Base-by-base conservation (phyloP, 2,329 filamentous ascomycete species). In the Aaosphaeria arxii region DNA sequence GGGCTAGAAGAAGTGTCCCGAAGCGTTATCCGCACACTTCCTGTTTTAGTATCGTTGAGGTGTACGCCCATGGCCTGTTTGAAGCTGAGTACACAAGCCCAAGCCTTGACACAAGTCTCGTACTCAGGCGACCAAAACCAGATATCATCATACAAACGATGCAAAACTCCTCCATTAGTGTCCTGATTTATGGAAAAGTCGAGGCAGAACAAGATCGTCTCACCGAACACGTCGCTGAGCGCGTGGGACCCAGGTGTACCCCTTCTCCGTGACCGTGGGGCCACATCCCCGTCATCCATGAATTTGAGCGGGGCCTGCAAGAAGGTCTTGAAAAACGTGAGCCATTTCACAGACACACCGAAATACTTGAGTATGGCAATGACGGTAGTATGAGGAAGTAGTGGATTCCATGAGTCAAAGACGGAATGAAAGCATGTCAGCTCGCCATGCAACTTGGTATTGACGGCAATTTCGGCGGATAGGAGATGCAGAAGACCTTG, bases 121-220 rank as follows among this genome's bases (percentile, higher is more conserved):
- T 74, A 73, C 13, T 75, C 63, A 3, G 73, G 74, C 30, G 71
- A 73, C 63, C 62, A 68, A 13, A 78, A 69, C 74, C 76, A 79
- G 9, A 78, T 54, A 44, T 79, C 76, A 48, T 79, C 76, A 42
- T 77, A 73, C 11, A 78, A 53, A 1, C 77, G 75, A 49, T 78
- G 74, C 0, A 77, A 57, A 4, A 75, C 59, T 42, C 71, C 62
- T 1, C 74, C 72, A 11, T 58, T 45, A 1, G 74, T 74, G 7
- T 64, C 51, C 38, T 71, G 67, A 43, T 76, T 77, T 13, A 78
- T 70, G 1, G 72, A 66, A 9, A 76, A 62, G 47, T 78, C 76
- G 58, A 78, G 61, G 49, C 74, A 73, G 46, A 77, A 77, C 4
- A 79, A 58, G 1, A 77, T 63, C n/a, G 73, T 53, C 52, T 79